phyloP scores from a whole-genome alignment of 805 yeast genomes.

The Ogataea siamensis region DNA sequence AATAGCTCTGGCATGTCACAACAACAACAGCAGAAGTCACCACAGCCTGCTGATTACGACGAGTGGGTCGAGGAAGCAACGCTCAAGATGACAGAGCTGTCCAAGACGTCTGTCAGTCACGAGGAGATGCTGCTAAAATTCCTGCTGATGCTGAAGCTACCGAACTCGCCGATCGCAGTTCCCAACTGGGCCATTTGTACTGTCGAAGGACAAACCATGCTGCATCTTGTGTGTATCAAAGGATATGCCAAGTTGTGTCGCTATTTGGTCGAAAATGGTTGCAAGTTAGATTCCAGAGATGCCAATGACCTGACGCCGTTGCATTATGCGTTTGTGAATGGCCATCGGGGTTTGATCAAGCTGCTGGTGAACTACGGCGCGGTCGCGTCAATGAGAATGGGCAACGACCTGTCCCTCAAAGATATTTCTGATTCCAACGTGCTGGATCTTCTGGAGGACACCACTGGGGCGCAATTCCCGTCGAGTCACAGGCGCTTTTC shows the following conservation, averaged over 20 bases:
- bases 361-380: constrained; percentile 65
- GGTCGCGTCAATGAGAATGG: constrained; percentile 48
- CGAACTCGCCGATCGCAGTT: constrained; percentile 53
- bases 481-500: constrained; percentile 25
- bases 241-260: constrained; percentile 64
- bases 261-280: constrained; percentile 61
- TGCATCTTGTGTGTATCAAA: constrained; percentile 80
- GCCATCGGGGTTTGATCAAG: constrained; percentile 64
- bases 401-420: constrained; percentile 45
- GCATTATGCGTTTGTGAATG: constrained; percentile 79
- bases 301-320: constrained; percentile 82
- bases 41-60: constrained; percentile 23
- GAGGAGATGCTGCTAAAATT: constrained; percentile 50
- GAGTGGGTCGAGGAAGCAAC: constrained; percentile 57
- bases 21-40: constrained; percentile 19
- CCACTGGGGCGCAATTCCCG: constrained; percentile 5
- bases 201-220: constrained; percentile 77
- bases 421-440: constrained; percentile 43
- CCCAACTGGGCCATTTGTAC: constrained; percentile 85
- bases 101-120: constrained; percentile 44
- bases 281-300: constrained; percentile 70
- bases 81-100: constrained; percentile 45
- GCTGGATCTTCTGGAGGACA: constrained; percentile 32
- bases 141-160: constrained; percentile 59
- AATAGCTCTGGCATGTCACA: constrained; percentile 35